A percentile compares a stretch with the other conserved stretches of the same genome.
Evolutionary conservation across 192 early-diverging fungal genomes (phyloP).

Genomic region (Backusella morwellensis): DNA sequence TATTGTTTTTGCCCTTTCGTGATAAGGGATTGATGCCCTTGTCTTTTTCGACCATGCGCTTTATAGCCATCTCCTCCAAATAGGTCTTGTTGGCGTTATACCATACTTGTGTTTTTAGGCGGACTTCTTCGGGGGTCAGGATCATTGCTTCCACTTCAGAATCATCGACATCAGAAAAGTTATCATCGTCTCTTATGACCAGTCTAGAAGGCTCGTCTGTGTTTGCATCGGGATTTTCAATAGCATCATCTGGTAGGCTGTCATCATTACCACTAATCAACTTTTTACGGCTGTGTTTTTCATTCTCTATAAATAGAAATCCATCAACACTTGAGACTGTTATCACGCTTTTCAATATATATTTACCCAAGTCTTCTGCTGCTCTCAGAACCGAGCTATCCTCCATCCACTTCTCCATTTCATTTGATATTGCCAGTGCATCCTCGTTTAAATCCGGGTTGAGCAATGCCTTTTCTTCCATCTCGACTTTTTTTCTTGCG

Average conservation of each 20-base stretch:
- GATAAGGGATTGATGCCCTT: slow-evolving; percentile 16
- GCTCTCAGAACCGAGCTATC: slow-evolving; percentile 32
- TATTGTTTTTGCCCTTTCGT: slow-evolving; percentile 44
- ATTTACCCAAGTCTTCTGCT: slow-evolving; percentile 27
- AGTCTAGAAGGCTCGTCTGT: background rate
- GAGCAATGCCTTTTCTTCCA: background rate
- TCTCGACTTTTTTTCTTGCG: background rate
- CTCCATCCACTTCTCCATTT: slow-evolving; percentile 35
- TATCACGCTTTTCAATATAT: too few species aligned
- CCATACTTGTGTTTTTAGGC: too few species aligned
- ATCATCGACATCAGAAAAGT: slow-evolving; percentile 66
- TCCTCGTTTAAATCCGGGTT: slow-evolving; percentile 47
- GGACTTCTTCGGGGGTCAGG: too few species aligned
- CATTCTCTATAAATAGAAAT: slow-evolving; percentile 18
- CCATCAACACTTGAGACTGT: background rate
- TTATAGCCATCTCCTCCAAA: slow-evolving; percentile 60
- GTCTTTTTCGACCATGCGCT: slow-evolving; percentile 70
- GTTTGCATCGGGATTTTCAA: background rate
- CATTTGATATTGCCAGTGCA: slow-evolving; percentile 40
- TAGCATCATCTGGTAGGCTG: slow-evolving; percentile 7
- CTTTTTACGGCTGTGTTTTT: background rate
- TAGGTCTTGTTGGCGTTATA: too few species aligned
- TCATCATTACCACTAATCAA: background rate
- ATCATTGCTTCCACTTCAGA: slow-evolving; percentile 61
- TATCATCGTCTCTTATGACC: slow-evolving; percentile 15